Base-by-base conservation (phyloP, 257 asterid species). In the Nemophila menziesii region DNA sequence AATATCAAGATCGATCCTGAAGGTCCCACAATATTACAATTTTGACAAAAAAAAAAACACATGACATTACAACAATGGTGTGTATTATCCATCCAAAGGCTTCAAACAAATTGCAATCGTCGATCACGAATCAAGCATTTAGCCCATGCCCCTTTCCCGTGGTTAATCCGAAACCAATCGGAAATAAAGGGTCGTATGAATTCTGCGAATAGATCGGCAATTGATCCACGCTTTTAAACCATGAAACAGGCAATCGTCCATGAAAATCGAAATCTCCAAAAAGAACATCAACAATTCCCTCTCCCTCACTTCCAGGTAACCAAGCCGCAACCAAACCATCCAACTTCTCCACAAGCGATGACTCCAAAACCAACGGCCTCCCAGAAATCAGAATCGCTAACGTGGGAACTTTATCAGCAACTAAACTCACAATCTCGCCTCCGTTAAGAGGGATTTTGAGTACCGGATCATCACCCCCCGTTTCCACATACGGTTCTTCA, bases 281-380 rank as follows among this genome's bases (percentile, higher is more conserved):
- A n/a, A 82, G 68, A 11, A 73, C 93, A 52, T 86, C 93, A 3
- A 67, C 50, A 26, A 86, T 51, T 16, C 94, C 96, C 0, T 43
- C 57, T 19, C 92, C 90, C 74, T 86, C 93, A 48, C 68, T 82
- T 19, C 96, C 94, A 0, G 96, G 96, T 20, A 86, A 64, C 96
- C 96, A 86, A 22, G 94, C 93, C 39, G 90, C 87, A 34, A 82
- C 68, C 1, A 86, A 60, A 11, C 85, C 94, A 0, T 79, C 90
- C 16, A 64, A 64, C 58, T 76, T 77, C 6, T 72, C 83, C 58
- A 82, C 40, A 27, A 65, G 64, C 16, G 26, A 9, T 1, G 78
- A 71, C 63, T 82, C 80, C 26, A 86, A 17, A 39, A 60, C 61
- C 73, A 86, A 47, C 33, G 96, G 94, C 71, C 94, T 66, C 4